Base-by-base conservation (phyloP, 2,329 filamentous ascomycete species). In the Teratosphaeria destructans region DNA sequence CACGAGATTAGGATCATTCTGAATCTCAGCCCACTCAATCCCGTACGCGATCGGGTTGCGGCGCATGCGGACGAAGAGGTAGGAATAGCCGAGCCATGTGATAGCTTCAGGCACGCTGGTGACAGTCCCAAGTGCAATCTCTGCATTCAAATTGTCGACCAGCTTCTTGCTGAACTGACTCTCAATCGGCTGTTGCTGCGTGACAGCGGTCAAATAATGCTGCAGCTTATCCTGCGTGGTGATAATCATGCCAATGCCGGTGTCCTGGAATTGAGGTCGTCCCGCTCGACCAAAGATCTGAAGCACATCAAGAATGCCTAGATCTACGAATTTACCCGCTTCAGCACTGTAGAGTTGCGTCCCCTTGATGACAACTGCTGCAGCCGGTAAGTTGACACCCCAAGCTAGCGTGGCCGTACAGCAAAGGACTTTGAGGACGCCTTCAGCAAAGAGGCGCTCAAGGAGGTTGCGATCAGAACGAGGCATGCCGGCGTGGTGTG, bases 211-310 rank as follows among this genome's bases (percentile, higher is more conserved):
- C 54, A 97, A 79, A 71, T 99, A 99, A 72, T 99, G 93, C 34
- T 87, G 78, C 8, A 99, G 79, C 71, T 92, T 96, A 73, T 96
- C 92, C n/a, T 92, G 88, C 0, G 90, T 95, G 0, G 95, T 99
- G 69, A 91, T 95, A 65, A 99, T 99, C 80, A 96, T 96, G 64
- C 95, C 95, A 66, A 97, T 96, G 79, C 94, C 94, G 39, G 88
- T 94, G 69, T 97, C 94, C 71, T 97, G 92, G 67, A 96, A 99
- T 71, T 99, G 94, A 49, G 95, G 94, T 73, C 94, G 88, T 79
- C 94, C 94, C 61, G 94, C 95, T 81, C 94, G 92, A 79, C 94
- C 94, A 70, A 99, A 99, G 61, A 99, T 99, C 72, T 99, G 94
- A 59, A 99, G 79, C 16, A 99, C 94, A 72, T 99, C 94, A 2